Evolutionary conservation across 495 filamentous ascomycete species (phyloP), one percentile per base, ranked within the genome.

Genomic region (Podospora bellae-mahoneyi): DNA sequence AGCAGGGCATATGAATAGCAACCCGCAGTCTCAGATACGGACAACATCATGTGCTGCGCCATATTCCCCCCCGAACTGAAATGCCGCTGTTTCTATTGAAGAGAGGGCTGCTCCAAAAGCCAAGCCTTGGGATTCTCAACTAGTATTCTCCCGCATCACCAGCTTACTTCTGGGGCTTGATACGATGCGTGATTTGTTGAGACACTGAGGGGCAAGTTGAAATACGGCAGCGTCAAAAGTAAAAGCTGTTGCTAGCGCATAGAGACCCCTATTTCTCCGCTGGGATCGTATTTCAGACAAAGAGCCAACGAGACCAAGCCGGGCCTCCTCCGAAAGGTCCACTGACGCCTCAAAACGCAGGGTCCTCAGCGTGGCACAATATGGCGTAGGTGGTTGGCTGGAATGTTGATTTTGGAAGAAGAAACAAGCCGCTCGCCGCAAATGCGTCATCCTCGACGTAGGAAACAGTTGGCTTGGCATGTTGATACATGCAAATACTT

Each of bases 381-480:
- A 30, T 62, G 48, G 59, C 54, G 23, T 60, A 69, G 44, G 58
- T 69, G 67, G 63, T 69, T 69, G 67, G 67, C 56, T 48, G 27
- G 28, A 32, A 48, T 20, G 16, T 28, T n/a, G 9, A 18, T n/a
- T 32, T 28, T 30, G 32, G 32, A 20, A 20, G 16, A 39, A 58
- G 55, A 58, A 58, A 48, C 39, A 48, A 48, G 39, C 39, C 32
- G 26, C 61, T 63, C 32, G 61, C 30, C 7, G 16, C 32, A 39
- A 39, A 63, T 32, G 61, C 61, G 61, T 63, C 61, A 63, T 63
- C n/a, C 60, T 19, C 15, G 34, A 10, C 16, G 60, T 10, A 44
- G 7, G 0, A 62, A 44, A 62, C 28, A 7, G 60, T 18, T 18
- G 28, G 19, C 30, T 57, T 57, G 54, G 54, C 54, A 57, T 18